Base-by-base conservation (phyloP, 305 asterid species). In the Rubia peregrina region DNA sequence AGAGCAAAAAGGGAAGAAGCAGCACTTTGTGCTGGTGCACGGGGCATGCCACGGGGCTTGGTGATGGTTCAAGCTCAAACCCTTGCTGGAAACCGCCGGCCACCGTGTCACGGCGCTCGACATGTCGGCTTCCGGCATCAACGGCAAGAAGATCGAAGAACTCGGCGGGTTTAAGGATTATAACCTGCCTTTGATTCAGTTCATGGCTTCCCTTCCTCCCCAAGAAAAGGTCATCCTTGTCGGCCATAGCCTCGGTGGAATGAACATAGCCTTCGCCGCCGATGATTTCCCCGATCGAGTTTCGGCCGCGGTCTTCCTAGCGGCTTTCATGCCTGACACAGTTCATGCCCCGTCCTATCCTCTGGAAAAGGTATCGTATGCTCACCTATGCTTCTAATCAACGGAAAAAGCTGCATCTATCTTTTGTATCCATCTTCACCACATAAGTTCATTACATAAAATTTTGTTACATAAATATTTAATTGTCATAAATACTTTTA, bases 31-130 rank as follows among this genome's bases (percentile, higher is more conserved):
- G 10, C 71, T 76, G 26, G 79, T 76, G 19, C 76, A 76, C 42
- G 79, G 79, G 38, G 72, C 75, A 43, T 33, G 73, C 26, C 75
- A 76, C 38, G 79, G 75, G 9, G 79, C 79, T 16, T 75, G 79
- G 79, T 36, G 44, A 5, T 75, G 78, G 78, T 75, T 38, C 74
- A 75, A 75, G 71, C 57, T 75, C 51, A 55, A 62, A 17, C 74
- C 78, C 6, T 40, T 75, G 38, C 71, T 75, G 1, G 78, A 75
- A 70, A 22, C 74, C 9, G 69, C 61, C 9, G 78, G 74, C 40
- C 78, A 75, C 30, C 8, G 44, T 21, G 78, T 75, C 46, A 75
- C 78, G 0, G 67, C 78, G 0, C 61, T 75, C 1, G 74, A 75
- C 67, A 6, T 69, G 0, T 55, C 78, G 0, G 78, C 78, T 19